A percentile compares a stretch with the other conserved stretches of the same genome.
These are phyloP conservation scores for Trichocladium antarcticum DNA, from an alignment of 495 filamentous ascomycete genomes.

Conservation along the genomic window DNA sequence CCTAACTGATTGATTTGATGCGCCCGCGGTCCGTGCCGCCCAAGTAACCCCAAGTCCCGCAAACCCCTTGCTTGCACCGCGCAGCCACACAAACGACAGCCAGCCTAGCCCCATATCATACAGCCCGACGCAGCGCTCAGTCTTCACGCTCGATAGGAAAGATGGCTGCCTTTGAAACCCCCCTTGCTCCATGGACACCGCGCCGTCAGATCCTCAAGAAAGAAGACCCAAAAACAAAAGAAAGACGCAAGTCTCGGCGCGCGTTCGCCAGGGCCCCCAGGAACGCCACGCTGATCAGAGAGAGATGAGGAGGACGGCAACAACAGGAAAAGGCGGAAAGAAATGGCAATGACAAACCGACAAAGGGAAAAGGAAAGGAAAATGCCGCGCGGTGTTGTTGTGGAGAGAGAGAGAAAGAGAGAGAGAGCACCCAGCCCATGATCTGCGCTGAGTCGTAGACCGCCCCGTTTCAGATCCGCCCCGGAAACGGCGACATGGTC, in stretches of 20 bases:
- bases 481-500: constrained; percentile 17
- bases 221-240: not conserved
- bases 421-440: not conserved
- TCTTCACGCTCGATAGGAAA: too few relatives aligned
- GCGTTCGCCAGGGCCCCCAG: not conserved
- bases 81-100: too few relatives aligned
- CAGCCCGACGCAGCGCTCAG: too few relatives aligned
- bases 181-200: not conserved
- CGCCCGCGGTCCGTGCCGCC: too few relatives aligned
- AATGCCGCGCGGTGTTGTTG: too few relatives aligned
- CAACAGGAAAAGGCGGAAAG: too few relatives aligned
- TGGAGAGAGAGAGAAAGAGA: not conserved
- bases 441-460: too few relatives aligned
- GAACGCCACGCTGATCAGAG: not conserved
- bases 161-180: too few relatives aligned
- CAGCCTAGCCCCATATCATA: too few relatives aligned
- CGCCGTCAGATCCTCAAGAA: not conserved
- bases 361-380: not conserved
- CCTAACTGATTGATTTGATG: too few relatives aligned
- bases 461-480: constrained; percentile 6
- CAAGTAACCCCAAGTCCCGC: too few relatives aligned
- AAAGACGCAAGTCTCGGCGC: not conserved
- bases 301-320: not conserved
- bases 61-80: too few relatives aligned
- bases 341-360: not conserved